Evolutionary conservation across 1,139 yeast genomes (phyloP), one percentile per base, ranked within the genome.

Genomic region (Kodamaea arcana): DNA sequence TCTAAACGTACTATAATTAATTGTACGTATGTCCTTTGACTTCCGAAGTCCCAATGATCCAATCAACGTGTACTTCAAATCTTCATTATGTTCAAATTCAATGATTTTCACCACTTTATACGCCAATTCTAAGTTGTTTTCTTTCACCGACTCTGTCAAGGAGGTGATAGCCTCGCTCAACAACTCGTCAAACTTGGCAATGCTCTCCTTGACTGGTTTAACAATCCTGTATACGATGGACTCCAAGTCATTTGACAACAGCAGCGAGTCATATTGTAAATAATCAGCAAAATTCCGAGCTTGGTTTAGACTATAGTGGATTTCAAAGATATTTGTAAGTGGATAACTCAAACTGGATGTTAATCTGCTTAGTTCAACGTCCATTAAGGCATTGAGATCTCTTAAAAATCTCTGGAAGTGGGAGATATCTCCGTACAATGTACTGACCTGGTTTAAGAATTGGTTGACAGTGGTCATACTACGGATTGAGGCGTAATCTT

Each of bases 261-360:
- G 58, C 15, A 55, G 53, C 3, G 82, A 72, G 48, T 81, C 72
- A 31, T 65, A 64, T 39, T 68, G 65, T 34, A 92, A 72, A 51
- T 80, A 85, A 45, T 92, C 97, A 43, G 73, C 78, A 45, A 90
- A 79, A 54, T 88, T 92, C 33, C 95, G 69, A 11, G 86, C 75
- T 50, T 74, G 76, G 28, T 81, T 81, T 41, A 90, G 65, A 40
- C 74, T 67, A 53, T 70, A 83, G 56, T 92, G 97, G 14, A 85
- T 77, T 23, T 68, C 56, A 34, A 87, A 63, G 25, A 92, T 56
- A 44, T 77, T 72, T 7, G 79, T 75, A 52, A 86, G 68, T 0
- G 80, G 73, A 30, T 78, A 72, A 17, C 72, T 72, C 31, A 82
- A 67, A 43, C 72, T 72, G 4, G 70, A 60, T 36, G 65, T 72